A percentile compares a stretch with the other conserved stretches of the same genome.
Evolutionary conservation across 2,329 filamentous ascomycete species (phyloP).

Genomic region (Cercospora berteroae): DNA sequence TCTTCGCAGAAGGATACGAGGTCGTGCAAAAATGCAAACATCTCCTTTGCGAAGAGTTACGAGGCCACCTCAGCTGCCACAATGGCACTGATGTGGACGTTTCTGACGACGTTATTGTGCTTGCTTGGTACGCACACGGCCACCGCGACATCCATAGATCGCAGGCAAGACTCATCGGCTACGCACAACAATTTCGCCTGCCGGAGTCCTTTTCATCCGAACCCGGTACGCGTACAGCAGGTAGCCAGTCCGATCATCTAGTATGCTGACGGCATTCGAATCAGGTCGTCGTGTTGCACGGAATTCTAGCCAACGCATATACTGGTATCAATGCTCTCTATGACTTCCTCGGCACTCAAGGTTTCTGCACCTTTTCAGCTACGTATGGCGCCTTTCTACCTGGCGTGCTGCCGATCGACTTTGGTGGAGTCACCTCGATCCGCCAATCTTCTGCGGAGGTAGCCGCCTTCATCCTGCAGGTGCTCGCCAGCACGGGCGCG

Average conservation of each 20-base stretch:
- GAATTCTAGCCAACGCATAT: slow-evolving; percentile 1
- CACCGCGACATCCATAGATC: not conserved
- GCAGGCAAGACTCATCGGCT: slow-evolving; percentile 1
- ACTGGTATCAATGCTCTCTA: slow-evolving; percentile 3
- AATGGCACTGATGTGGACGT: not conserved
- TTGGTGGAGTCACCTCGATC: slow-evolving; percentile 7
- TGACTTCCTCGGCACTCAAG: not conserved
- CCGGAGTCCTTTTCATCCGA: slow-evolving; percentile 11
- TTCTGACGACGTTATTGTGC: not conserved
- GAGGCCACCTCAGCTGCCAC: not conserved
- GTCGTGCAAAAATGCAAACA: not conserved
- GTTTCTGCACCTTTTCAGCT: slow-evolving; percentile 15
- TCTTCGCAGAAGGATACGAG: not conserved
- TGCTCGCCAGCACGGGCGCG: slow-evolving; percentile 6
- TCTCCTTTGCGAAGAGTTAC: not conserved
- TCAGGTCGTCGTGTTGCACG: slow-evolving; percentile 10
- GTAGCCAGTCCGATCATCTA: not conserved
- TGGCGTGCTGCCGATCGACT: not conserved
- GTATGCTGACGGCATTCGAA: not conserved
- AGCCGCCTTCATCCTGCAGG: slow-evolving; percentile 10
- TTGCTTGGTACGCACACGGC: not conserved
- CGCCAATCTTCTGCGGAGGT: slow-evolving; percentile 6
- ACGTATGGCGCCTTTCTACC: slow-evolving; percentile 4
- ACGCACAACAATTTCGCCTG: slow-evolving; percentile 17
- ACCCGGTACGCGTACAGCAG: slow-evolving; percentile 4